Percentiles rank a stretch among this genome's conserved stretches.
phyloP scores from a whole-genome alignment of 352 stramenopile genomes.

The Phytophthora rubi region DNA sequence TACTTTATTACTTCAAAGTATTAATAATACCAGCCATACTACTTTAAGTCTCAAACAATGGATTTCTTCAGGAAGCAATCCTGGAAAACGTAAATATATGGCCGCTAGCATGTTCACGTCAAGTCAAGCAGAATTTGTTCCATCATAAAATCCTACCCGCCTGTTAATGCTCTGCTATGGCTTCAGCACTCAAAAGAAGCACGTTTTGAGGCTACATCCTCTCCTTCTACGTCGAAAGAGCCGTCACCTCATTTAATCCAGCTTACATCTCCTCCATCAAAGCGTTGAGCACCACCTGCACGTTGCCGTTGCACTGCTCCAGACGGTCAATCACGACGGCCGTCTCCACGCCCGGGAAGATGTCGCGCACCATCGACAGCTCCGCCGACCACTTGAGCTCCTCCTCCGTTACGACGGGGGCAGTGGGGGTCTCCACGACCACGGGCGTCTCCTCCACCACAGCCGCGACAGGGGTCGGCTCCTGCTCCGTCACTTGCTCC shows the following conservation, averaged over 20 bases:
- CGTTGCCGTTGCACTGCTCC: constrained; percentile 83
- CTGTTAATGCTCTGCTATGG: constrained; percentile 15
- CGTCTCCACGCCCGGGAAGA: constrained; percentile 69
- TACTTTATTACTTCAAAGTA: too few species aligned
- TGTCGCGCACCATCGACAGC: constrained; percentile 76
- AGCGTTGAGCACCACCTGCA: constrained; percentile 82
- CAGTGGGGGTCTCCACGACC: constrained; percentile 42
- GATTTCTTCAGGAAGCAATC: neutral
- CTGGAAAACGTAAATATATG: constrained; percentile 37
- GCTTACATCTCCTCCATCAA: constrained; percentile 85
- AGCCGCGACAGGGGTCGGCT: constrained; percentile 29
- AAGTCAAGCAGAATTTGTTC: neutral
- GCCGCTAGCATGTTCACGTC: constrained; percentile 1
- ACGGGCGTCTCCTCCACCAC: constrained; percentile 42
- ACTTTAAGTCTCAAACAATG: too few species aligned
- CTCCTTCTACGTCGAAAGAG: constrained; percentile 34
- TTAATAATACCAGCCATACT: too few species aligned
- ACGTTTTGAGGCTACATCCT: constrained; percentile 17
- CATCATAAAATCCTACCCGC: constrained; percentile 5
- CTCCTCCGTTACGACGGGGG: constrained; percentile 55
- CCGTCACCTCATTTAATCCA: neutral
- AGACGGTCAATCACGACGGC: constrained; percentile 61
- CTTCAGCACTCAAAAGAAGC: constrained; percentile 19
- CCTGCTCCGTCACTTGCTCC: constrained; percentile 64
- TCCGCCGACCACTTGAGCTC: constrained; percentile 84